Conservation (phyloP, 768 basidiomycete species). For the Collybiopsis luxurians region DNA sequence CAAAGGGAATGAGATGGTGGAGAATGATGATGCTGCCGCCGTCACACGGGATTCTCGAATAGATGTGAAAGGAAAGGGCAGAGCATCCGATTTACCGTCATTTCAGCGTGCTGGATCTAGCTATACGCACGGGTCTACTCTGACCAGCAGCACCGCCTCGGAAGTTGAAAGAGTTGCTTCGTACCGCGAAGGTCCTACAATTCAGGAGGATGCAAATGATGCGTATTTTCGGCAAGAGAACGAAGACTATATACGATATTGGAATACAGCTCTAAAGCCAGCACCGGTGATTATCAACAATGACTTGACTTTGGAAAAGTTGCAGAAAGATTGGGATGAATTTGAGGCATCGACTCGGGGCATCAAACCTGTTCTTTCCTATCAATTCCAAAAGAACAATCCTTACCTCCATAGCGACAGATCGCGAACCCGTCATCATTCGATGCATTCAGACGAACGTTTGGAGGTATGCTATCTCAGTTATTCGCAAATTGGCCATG, state of each 20-base stretch:
- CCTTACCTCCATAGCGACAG: conserved; percentile 71
- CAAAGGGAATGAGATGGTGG: conserved; percentile 75
- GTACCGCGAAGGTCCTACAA: neutral
- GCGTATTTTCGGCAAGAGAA: conserved; percentile 74
- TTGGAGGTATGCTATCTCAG: conserved; percentile 37
- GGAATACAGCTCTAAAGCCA: conserved; percentile 36
- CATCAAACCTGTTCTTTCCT: conserved; percentile 51
- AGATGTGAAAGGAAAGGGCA: conserved; percentile 72
- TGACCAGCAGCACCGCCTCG: too few species aligned
- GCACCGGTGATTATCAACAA: conserved; percentile 11
- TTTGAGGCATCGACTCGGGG: conserved; percentile 75
- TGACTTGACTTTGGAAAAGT: conserved; percentile 51
- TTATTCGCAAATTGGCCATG: neutral
- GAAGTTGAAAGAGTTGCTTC: neutral
- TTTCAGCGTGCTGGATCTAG: conserved; percentile 6
- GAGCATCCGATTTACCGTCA: conserved; percentile 31
- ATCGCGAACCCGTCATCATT: conserved; percentile 49
- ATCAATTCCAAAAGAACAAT: conserved; percentile 76
- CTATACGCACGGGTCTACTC: neutral
- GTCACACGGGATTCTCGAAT: conserved; percentile 16
- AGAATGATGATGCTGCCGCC: conserved; percentile 35
- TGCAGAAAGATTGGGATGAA: conserved; percentile 79
- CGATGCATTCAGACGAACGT: conserved; percentile 30
- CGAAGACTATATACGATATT: conserved; percentile 60
- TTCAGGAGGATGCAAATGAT: conserved; percentile 49